A percentile compares a stretch with the other conserved stretches of the same genome.
These are phyloP conservation scores for Euphorbia tirucalli DNA, from an alignment of 345 rosid genomes.

Conservation along the genomic window DNA sequence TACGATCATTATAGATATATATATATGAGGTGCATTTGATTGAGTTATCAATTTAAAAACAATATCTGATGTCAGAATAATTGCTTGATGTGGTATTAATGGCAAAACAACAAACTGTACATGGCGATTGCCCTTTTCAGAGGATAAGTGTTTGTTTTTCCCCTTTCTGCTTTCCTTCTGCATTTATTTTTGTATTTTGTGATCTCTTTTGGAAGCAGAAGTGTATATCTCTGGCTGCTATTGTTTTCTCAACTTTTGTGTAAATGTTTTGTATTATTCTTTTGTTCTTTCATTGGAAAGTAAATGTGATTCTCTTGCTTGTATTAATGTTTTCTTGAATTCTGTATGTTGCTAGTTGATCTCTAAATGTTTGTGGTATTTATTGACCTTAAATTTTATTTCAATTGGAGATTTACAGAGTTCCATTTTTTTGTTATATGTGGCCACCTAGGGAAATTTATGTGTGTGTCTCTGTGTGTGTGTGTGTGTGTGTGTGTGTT, in stretches of 20 bases:
- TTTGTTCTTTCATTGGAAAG: too few relatives aligned
- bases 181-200: not conserved
- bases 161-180: not conserved
- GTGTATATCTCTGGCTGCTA: too few relatives aligned
- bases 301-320: too few relatives aligned
- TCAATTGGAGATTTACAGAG: not conserved
- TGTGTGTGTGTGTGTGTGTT: too few relatives aligned
- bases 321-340: too few relatives aligned
- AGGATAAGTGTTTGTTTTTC: not conserved
- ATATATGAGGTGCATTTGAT: not conserved
- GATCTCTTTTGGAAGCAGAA: not conserved
- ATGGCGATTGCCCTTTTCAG: not conserved
- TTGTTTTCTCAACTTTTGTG: not conserved
- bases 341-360: not conserved
- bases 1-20: too few relatives aligned
- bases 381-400: not conserved
- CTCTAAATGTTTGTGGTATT: not conserved
- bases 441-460: too few relatives aligned
- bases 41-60: not conserved
- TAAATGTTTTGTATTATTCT: not conserved
- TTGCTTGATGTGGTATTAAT: not conserved
- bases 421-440: too few relatives aligned
- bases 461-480: too few relatives aligned
- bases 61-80: not conserved
- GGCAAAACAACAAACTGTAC: not conserved